Conservation (phyloP, 441 rosid species). For the Euphorbia corollata region DNA sequence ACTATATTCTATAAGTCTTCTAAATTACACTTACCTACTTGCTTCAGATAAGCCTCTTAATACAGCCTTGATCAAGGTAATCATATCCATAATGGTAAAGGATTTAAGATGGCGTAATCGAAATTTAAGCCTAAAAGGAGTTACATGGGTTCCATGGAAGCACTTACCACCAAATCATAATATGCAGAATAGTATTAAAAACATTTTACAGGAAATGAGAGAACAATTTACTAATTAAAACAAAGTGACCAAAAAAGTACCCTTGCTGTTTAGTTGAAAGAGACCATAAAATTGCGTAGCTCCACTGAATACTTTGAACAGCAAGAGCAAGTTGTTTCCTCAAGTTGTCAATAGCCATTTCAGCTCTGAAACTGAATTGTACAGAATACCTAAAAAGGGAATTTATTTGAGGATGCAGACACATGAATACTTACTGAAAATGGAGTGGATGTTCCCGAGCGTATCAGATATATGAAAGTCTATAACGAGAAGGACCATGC, state of each 20-base stretch:
- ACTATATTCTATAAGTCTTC: too few species aligned
- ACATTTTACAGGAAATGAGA: slow-evolving; percentile 2
- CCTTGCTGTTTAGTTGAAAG: slow-evolving; percentile 52
- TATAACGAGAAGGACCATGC: too few species aligned
- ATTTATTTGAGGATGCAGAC: background rate
- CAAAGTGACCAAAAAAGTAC: slow-evolving; percentile 26
- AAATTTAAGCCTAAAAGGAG: background rate
- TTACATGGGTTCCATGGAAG: slow-evolving; percentile 12
- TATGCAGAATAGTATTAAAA: slow-evolving; percentile 57
- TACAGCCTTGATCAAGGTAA: too few species aligned
- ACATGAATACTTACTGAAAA: too few species aligned
- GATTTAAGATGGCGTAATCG: background rate
- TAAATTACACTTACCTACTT: too few species aligned
- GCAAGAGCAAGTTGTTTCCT: slow-evolving; percentile 70
- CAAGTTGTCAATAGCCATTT: slow-evolving; percentile 51
- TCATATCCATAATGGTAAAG: background rate
- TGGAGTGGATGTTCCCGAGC: background rate
- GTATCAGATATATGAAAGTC: background rate
- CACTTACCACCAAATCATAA: slow-evolving; percentile 88
- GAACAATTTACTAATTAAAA: background rate
- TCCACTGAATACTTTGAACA: slow-evolving; percentile 75
- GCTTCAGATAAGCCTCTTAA: too few species aligned
- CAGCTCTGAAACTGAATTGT: background rate
- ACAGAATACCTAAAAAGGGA: background rate
- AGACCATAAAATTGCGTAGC: slow-evolving; percentile 85